A percentile compares a stretch with the other conserved stretches of the same genome.
Conservation (phyloP, 1,284 basidiomycete species). For the Apiotrichum gamsii region DNA sequence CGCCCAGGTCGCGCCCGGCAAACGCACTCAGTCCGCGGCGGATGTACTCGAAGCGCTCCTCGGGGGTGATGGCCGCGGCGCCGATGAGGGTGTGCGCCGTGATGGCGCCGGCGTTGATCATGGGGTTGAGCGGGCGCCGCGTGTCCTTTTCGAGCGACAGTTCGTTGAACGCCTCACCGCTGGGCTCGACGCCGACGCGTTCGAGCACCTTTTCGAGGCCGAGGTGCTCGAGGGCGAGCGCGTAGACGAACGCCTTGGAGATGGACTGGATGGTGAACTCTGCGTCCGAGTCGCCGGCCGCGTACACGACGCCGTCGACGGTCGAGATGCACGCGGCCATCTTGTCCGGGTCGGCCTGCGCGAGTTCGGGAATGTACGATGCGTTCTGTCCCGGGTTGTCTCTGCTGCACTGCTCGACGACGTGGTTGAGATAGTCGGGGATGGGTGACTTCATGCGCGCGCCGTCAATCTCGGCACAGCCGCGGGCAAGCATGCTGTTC, state of each 20-base stretch:
- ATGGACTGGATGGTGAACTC: conserved; percentile 4
- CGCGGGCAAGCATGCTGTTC: neutral
- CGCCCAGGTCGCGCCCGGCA: conserved; percentile 12
- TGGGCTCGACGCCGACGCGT: conserved; percentile 1
- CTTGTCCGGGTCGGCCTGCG: neutral
- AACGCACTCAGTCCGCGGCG: conserved; percentile 9
- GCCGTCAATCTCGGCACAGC: neutral
- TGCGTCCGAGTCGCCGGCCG: neutral
- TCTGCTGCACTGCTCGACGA: neutral
- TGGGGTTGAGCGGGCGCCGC: neutral
- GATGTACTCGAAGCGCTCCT: conserved; percentile 11
- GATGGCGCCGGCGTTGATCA: conserved; percentile 5
- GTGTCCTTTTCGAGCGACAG: neutral
- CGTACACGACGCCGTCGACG: conserved; percentile 2
- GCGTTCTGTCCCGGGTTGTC: conserved; percentile 3
- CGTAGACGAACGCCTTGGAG: conserved; percentile 4
- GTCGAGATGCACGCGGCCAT: neutral
- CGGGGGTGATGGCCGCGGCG: neutral
- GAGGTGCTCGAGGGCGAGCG: conserved; percentile 2
- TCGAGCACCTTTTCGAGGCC: neutral
- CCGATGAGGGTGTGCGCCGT: conserved; percentile 4
- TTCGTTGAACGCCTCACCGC: conserved; percentile 4
- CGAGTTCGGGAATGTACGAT: neutral
- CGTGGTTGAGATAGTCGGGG: conserved; percentile 5
- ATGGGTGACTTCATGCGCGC: conserved; percentile 8